phyloP scores from a whole-genome alignment of 2,329 filamentous ascomycete genomes.

The Escovopsis weberi region DNA sequence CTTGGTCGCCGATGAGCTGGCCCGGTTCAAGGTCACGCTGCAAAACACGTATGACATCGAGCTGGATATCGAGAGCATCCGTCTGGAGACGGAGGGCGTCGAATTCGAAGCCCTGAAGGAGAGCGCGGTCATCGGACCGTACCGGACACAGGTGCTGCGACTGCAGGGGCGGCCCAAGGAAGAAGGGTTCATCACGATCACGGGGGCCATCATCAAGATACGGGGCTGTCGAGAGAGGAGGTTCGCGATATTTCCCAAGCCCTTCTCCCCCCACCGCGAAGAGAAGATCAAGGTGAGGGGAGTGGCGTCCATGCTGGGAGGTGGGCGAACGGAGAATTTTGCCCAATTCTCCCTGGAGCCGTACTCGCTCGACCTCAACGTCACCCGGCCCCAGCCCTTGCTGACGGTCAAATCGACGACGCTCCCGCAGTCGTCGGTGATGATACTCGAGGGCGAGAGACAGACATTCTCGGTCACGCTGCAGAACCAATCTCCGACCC shows the following conservation, averaged over 20 bases:
- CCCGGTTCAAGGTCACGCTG: slow-evolving; percentile 66
- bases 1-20: slow-evolving; percentile 64
- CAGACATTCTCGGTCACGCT: slow-evolving; percentile 65
- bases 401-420: slow-evolving; percentile 62
- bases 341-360: slow-evolving; percentile 28
- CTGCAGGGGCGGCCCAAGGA: slow-evolving; percentile 53
- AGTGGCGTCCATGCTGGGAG: slow-evolving; percentile 39
- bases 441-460: slow-evolving; percentile 84
- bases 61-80: slow-evolving; percentile 71
- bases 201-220: slow-evolving; percentile 66
- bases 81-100: slow-evolving; percentile 58
- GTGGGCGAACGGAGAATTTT: slow-evolving; percentile 22
- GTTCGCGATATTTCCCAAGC: slow-evolving; percentile 69
- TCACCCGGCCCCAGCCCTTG: slow-evolving; percentile 67
- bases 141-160: slow-evolving; percentile 65
- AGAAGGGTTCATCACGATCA: slow-evolving; percentile 57
- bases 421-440: slow-evolving; percentile 70
- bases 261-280: slow-evolving; percentile 58
- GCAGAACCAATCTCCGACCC: slow-evolving; percentile 60
- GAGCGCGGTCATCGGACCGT: slow-evolving; percentile 59
- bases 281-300: slow-evolving; percentile 67
- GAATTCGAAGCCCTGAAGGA: slow-evolving; percentile 54
- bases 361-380: slow-evolving; percentile 47
- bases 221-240: slow-evolving; percentile 66
- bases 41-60: slow-evolving; percentile 95